Evolutionary conservation across 805 yeast genomes (phyloP), one percentile per base, ranked within the genome.

Genomic region (Ogataea pilisensis): DNA sequence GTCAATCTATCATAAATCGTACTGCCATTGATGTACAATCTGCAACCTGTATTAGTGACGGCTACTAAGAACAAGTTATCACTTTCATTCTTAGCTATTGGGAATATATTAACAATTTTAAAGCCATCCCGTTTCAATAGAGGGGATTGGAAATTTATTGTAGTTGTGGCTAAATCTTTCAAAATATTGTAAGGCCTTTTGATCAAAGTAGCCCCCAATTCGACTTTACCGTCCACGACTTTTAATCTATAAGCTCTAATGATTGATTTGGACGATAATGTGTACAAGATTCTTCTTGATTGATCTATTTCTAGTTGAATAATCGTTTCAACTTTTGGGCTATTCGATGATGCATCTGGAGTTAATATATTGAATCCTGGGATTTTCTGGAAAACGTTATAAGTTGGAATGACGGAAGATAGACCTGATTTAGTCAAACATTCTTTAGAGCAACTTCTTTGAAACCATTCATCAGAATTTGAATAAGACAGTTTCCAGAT

Each of bases 401-500:
- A 56, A 30, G 50, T 55, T 11, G 82, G 82, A 17, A 79, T 61
- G 25, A 78, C 65, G 27, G 73, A 69, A 1, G 82, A 65, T 31
- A 81, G 61, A 0, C 70, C 80, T 49, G 76, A 76, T 63, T 78
- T 80, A 33, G 97, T 88, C 41, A 86, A 72, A 59, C 97, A 88
- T 31, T 82, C 78, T 60, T 89, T 89, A 51, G 78, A 79, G 56
- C 95, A 85, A 53, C 82, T 85, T 55, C 85, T 82, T 47, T 81
- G 78, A 58, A 88, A 88, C 86, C 96, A 91, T 40, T 86, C 82
- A 35, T 88, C 93, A 20, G 84, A 75, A 49, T 82, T 84, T 5
- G 90, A 75, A 58, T 93, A 93, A 44, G 78, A 81, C 40, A 93
- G 68, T 57, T 87, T 91, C 96, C 96, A 93, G 32, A 93, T 71